These are phyloP conservation scores for Pseudocercospora crystallina DNA, from an alignment of 2,329 filamentous ascomycete species.

Conservation along the genomic window DNA sequence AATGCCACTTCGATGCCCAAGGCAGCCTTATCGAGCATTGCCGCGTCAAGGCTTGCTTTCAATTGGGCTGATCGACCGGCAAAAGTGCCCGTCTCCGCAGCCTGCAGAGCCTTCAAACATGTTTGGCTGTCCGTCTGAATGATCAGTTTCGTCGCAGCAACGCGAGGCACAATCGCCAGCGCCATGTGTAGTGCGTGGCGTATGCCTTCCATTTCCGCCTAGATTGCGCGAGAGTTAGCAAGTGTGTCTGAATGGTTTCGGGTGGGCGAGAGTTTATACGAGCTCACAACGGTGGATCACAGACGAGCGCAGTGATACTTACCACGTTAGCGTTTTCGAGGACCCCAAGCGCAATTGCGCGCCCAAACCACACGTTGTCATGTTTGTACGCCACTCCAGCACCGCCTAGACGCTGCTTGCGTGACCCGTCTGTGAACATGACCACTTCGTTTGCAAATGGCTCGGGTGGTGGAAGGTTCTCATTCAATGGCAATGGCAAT, in stretches of 20 bases:
- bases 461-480: neutral
- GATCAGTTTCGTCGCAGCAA: neutral
- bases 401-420: neutral
- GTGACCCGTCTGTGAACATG: conserved; percentile 1
- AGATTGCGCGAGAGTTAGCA: neutral
- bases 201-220: neutral
- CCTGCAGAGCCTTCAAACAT: neutral
- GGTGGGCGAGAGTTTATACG: too few relatives aligned
- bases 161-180: neutral
- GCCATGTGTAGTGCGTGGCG: conserved; percentile 1
- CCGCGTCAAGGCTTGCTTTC: neutral
- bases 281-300: too few relatives aligned
- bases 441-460: neutral
- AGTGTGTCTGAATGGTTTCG: neutral
- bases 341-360: neutral
- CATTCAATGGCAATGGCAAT: neutral
- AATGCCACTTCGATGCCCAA: conserved; percentile 2
- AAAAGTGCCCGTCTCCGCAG: neutral
- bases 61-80: neutral
- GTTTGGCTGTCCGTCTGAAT: conserved; percentile 1
- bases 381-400: neutral
- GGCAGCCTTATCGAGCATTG: neutral
- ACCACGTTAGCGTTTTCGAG: neutral
- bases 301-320: too few relatives aligned
- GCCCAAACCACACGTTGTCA: neutral